Percentiles rank a stretch among this genome's conserved stretches.
These are phyloP conservation scores for Solanum hybrid DNA, from an alignment of 305 asterid genomes.

Conservation along the genomic window DNA sequence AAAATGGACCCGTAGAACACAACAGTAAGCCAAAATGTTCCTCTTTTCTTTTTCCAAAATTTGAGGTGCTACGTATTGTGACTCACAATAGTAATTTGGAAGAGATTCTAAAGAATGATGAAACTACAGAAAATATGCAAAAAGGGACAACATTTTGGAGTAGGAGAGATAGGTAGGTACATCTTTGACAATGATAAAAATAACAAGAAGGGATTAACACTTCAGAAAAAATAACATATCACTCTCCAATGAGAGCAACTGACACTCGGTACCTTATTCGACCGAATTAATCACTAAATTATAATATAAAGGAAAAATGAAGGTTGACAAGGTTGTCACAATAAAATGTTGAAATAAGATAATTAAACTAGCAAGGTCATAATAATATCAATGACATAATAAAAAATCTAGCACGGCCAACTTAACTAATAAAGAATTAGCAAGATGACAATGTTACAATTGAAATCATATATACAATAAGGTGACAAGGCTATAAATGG, in stretches of 20 bases:
- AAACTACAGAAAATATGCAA: too few species aligned
- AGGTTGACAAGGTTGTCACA: too few species aligned
- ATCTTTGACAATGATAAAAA: background rate
- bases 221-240: background rate
- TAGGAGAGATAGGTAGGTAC: background rate
- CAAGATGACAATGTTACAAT: too few species aligned
- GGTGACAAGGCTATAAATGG: background rate
- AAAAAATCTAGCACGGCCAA: too few species aligned
- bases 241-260: background rate
- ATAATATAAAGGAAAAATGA: too few species aligned
- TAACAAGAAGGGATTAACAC: background rate
- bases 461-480: background rate
- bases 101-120: background rate
- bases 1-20: too few species aligned
- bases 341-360: too few species aligned
- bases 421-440: background rate
- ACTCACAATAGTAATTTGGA: background rate
- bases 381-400: background rate
- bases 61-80: background rate
- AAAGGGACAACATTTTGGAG: background rate
- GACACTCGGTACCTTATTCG: background rate
- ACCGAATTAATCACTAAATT: too few species aligned
- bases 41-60: too few species aligned
- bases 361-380: too few species aligned
- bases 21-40: too few species aligned